A percentile compares a stretch with the other conserved stretches of the same genome.
Evolutionary conservation across 495 filamentous ascomycete species (phyloP).

Genomic region (Delitschia confertaspora): DNA sequence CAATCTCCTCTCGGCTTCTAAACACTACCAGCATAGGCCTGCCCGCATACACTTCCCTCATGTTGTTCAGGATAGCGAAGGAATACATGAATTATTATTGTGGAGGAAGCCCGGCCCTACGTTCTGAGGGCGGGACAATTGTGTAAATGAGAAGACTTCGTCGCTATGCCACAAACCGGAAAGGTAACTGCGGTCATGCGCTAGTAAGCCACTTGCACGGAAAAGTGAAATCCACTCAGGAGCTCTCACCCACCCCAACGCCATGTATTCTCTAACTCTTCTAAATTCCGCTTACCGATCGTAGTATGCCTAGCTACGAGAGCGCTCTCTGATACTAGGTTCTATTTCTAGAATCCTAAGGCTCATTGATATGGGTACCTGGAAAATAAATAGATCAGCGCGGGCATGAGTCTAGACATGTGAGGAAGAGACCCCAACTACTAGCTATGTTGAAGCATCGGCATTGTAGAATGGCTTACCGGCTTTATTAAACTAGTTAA

Average conservation of each 20-base stretch:
- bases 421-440: no score
- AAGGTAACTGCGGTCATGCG: not conserved
- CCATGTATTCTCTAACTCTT: not conserved
- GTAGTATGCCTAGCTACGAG: constrained; percentile 2
- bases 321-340: not conserved
- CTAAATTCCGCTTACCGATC: not conserved
- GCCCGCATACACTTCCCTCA: not conserved
- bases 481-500: no score
- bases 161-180: not conserved
- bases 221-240: no score
- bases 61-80: not conserved
- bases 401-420: constrained; percentile 5
- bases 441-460: no score
- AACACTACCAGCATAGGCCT: constrained; percentile 1
- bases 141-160: no score
- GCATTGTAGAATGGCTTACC: no score
- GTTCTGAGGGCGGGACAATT: no score
- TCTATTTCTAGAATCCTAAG: not conserved
- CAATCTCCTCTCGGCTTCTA: not conserved
- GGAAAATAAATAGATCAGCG: constrained; percentile 6
- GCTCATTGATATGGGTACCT: not conserved
- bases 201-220: not conserved
- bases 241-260: no score
- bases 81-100: no score
- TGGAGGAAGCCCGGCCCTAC: no score